A percentile compares a stretch with the other conserved stretches of the same genome.
These are phyloP conservation scores for Letharia lupina DNA, from an alignment of 495 filamentous ascomycete species.

Conservation along the genomic window DNA sequence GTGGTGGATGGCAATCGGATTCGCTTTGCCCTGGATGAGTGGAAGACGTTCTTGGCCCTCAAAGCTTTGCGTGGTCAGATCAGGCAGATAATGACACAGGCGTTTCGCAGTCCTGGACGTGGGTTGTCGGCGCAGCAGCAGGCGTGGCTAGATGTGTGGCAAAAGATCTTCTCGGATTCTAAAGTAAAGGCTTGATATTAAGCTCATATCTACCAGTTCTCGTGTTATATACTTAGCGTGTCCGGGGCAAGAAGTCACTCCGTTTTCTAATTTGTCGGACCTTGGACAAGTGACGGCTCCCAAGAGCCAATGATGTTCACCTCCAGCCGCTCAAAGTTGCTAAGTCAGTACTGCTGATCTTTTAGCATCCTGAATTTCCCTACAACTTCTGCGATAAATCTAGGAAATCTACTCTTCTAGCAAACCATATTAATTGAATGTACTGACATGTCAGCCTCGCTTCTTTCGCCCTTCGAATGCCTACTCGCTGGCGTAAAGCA, in stretches of 20 bases:
- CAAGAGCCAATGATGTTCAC: neutral
- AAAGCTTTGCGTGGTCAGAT: slow-evolving; percentile 64
- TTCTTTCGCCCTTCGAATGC: neutral
- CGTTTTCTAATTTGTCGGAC: neutral
- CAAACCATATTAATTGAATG: neutral
- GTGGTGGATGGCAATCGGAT: slow-evolving; percentile 78
- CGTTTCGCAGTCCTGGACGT: slow-evolving; percentile 66
- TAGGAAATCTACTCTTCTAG: neutral
- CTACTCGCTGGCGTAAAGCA: slow-evolving; percentile 1
- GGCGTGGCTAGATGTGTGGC: slow-evolving; percentile 69
- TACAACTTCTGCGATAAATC: neutral
- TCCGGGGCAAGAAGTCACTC: neutral
- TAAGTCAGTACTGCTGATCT: neutral
- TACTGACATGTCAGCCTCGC: neutral
- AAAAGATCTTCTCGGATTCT: slow-evolving; percentile 26
- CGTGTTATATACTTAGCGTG: neutral
- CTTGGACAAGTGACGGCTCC: neutral
- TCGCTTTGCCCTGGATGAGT: slow-evolving; percentile 80
- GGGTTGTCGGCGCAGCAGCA: slow-evolving; percentile 54
- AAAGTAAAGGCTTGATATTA: neutral
- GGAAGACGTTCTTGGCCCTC: slow-evolving; percentile 80
- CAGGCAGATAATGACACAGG: slow-evolving; percentile 58
- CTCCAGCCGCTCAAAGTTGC: neutral
- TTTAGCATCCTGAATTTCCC: neutral
- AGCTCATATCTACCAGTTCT: neutral